Percentiles rank a stretch among this genome's conserved stretches.
These are phyloP conservation scores for Phaeotremella skinneri DNA, from an alignment of 768 basidiomycete genomes.

Conservation along the genomic window DNA sequence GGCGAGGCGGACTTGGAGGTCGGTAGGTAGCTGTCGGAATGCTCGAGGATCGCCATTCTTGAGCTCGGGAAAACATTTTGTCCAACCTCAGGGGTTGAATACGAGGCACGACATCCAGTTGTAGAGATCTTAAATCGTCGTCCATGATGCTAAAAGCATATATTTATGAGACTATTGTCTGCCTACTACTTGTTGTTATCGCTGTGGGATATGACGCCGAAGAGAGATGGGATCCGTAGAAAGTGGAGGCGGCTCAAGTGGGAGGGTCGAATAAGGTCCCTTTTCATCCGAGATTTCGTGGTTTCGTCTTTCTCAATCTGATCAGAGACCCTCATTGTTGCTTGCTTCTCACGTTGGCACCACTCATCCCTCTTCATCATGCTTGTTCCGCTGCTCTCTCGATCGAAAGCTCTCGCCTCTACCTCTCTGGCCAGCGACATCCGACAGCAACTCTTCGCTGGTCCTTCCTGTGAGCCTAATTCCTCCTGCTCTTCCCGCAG, in stretches of 20 bases:
- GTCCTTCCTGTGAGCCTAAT: slow-evolving; percentile 29
- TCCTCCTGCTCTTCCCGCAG: background rate
- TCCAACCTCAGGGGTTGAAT: slow-evolving; percentile 32
- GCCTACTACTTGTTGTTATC: no score
- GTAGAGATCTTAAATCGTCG: slow-evolving; percentile 31
- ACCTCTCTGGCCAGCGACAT: slow-evolving; percentile 20
- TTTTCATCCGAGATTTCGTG: no score
- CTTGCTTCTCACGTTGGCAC: background rate
- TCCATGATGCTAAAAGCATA: slow-evolving; percentile 11
- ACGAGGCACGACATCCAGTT: slow-evolving; percentile 28
- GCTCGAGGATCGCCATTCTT: slow-evolving; percentile 24
- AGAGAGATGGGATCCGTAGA: no score
- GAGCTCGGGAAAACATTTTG: slow-evolving; percentile 35
- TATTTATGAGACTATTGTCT: no score
- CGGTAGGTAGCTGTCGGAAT: slow-evolving; percentile 14
- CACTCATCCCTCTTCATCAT: slow-evolving; percentile 6
- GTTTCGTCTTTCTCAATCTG: no score
- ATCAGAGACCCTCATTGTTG: background rate
- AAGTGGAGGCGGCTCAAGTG: no score
- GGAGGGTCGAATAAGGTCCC: no score
- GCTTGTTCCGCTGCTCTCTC: slow-evolving; percentile 16
- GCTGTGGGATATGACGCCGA: no score
- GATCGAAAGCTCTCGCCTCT: slow-evolving; percentile 11
- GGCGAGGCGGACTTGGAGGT: slow-evolving; percentile 28
- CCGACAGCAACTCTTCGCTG: slow-evolving; percentile 34